These are phyloP conservation scores for Sclerospora graminicola DNA, from an alignment of 352 stramenopile genomes.

Conservation along the genomic window DNA sequence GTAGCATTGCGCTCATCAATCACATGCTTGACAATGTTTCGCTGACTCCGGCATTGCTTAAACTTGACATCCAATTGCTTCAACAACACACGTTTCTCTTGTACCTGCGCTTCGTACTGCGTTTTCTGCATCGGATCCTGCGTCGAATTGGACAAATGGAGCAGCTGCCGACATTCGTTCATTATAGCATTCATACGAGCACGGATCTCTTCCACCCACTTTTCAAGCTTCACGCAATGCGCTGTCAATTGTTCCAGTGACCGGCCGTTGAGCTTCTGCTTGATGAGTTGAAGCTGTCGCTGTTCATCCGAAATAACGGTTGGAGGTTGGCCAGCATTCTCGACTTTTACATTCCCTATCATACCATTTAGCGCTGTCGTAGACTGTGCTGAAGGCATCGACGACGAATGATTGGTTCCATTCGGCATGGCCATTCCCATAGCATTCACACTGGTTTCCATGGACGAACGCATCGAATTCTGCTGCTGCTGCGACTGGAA, in stretches of 20 bases:
- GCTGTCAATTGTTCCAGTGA: slow-evolving; percentile 62
- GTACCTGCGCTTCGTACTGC: slow-evolving; percentile 59
- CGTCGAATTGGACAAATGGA: slow-evolving; percentile 66
- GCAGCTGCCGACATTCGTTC: slow-evolving; percentile 71
- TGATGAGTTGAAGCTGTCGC: slow-evolving; percentile 57
- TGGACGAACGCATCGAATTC: background rate
- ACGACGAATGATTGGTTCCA: slow-evolving; percentile 9
- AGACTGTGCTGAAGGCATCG: slow-evolving; percentile 3
- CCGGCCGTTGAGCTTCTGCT: slow-evolving; percentile 56
- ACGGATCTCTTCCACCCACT: slow-evolving; percentile 68
- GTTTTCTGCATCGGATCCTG: slow-evolving; percentile 49
- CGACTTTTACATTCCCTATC: slow-evolving; percentile 10
- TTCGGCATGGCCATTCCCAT: slow-evolving; percentile 22
- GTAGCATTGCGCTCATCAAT: slow-evolving; percentile 40
- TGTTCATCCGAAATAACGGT: slow-evolving; percentile 61
- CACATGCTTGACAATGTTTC: slow-evolving; percentile 74
- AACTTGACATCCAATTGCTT: slow-evolving; percentile 76
- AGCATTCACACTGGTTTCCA: slow-evolving; percentile 9
- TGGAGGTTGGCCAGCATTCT: slow-evolving; percentile 19
- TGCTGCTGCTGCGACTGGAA: slow-evolving; percentile 23
- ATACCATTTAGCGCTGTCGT: slow-evolving; percentile 6
- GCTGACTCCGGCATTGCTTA: slow-evolving; percentile 67
- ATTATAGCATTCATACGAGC: slow-evolving; percentile 73
- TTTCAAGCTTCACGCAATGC: slow-evolving; percentile 77
- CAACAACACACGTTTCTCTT: slow-evolving; percentile 54